Percentiles rank a stretch among this genome's conserved stretches.
These are phyloP conservation scores for Monilinia fructicola DNA, from an alignment of 2,329 filamentous ascomycete genomes.

Conservation along the genomic window DNA sequence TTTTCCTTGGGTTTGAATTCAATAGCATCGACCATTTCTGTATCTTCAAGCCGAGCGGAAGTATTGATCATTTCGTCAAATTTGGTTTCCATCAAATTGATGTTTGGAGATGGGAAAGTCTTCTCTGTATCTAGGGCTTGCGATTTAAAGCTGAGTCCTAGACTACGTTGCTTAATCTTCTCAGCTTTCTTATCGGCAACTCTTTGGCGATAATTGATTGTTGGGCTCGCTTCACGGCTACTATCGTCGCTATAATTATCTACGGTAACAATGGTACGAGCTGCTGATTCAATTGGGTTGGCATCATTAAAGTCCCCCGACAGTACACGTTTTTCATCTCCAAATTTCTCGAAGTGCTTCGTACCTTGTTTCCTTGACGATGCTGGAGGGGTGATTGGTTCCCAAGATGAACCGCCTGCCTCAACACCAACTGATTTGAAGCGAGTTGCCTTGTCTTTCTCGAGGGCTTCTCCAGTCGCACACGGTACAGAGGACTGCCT, in stretches of 20 bases:
- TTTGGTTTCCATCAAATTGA: background rate
- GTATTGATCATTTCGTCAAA: background rate
- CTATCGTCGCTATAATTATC: constrained; percentile 9
- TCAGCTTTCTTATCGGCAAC: constrained; percentile 1
- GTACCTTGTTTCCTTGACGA: background rate
- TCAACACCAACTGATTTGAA: background rate
- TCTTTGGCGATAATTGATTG: background rate
- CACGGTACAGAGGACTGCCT: background rate
- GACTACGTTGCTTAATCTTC: background rate
- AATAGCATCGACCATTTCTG: constrained; percentile 4
- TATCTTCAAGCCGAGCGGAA: background rate
- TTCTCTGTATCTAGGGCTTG: background rate
- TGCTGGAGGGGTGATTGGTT: constrained; percentile 8
- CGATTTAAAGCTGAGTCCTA: background rate
- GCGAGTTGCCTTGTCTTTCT: background rate
- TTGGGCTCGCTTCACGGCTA: constrained; percentile 12
- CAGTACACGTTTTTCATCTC: constrained; percentile 3
- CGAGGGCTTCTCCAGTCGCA: background rate
- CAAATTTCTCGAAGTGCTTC: background rate
- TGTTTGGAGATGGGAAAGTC: background rate
- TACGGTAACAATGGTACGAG: background rate
- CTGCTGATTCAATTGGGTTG: background rate
- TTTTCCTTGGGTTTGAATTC: background rate
- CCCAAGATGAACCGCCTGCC: constrained; percentile 3
- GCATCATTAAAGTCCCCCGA: background rate